Evolutionary conservation across 1,284 basidiomycete species (phyloP).

Genomic region (Ustilago vetiveriae): DNA sequence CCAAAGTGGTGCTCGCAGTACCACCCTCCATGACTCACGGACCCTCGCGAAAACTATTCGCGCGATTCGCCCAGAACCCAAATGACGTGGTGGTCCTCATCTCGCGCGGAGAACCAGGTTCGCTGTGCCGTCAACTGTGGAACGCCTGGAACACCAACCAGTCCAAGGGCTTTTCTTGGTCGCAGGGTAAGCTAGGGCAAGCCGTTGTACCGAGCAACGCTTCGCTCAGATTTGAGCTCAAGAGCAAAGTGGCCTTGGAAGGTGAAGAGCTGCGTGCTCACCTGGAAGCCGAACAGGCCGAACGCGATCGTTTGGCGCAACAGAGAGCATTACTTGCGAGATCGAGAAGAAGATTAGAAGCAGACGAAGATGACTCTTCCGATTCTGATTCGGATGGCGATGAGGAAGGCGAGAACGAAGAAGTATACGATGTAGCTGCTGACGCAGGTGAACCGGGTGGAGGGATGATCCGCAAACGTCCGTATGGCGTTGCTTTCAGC

Average conservation of each 20-base stretch:
- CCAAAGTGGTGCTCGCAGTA: constrained; percentile 91
- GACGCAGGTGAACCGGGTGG: constrained; percentile 11
- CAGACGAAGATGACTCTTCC: constrained; percentile 69
- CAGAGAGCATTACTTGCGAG: constrained; percentile 81
- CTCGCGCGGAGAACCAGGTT: constrained; percentile 76
- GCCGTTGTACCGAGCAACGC: constrained; percentile 70
- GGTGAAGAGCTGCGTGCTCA: constrained; percentile 81
- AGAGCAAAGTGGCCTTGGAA: constrained; percentile 77
- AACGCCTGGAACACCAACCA: constrained; percentile 86
- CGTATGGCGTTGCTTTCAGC: constrained; percentile 26
- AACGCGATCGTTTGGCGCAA: constrained; percentile 85
- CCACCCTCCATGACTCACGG: constrained; percentile 93
- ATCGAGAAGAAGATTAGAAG: constrained; percentile 88
- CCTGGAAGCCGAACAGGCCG: constrained; percentile 79
- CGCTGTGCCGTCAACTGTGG: constrained; percentile 81
- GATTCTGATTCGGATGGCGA: constrained; percentile 72
- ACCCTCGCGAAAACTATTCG: constrained; percentile 84
- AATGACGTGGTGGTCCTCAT: constrained; percentile 58
- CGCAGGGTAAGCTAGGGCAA: constrained; percentile 85
- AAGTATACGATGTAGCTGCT: constrained; percentile 39
- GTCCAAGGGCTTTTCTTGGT: constrained; percentile 79
- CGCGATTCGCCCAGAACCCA: constrained; percentile 82
- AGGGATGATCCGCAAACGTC: constrained; percentile 25
- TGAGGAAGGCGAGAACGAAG: constrained; percentile 74
- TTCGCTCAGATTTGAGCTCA: constrained; percentile 72